Base-by-base conservation (phyloP, 2,329 filamentous ascomycete species). In the Neopestalotiopsis sp. region DNA sequence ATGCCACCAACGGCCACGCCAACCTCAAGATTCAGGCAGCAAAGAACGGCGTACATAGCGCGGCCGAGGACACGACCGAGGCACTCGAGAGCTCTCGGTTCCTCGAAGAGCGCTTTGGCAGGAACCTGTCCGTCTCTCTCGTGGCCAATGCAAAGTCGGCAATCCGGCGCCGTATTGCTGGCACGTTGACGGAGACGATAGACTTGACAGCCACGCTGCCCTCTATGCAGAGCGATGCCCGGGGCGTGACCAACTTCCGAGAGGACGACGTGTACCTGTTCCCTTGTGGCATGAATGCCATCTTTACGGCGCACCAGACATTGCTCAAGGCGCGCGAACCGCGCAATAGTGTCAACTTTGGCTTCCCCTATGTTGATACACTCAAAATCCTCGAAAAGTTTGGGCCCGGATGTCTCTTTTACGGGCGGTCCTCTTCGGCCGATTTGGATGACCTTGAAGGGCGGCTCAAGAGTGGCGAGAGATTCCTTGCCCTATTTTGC, bases 281-380 rank as follows among this genome's bases (percentile, higher is more conserved):
- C 68, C 93, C 95, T 0, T 91, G 89, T 56, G 96, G 96, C 49
- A 99, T 99, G 95, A 98, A 94, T 76, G 90, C 95, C 65, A 98
- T 99, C 59, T 99, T 94, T 83, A 94, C 94, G 74, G 88, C 93
- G 0, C 96, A 99, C 78, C 90, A 92, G 63, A 89, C 89, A 58
- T 83, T 98, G 65, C 83, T 95, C 71, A 83, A 84, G 65, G 86
- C 89, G 0, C 88, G 91, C 49, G 90, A 90, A 3, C 82, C 85
- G 7, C 77, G 88, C 69, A 92, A 93, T 80, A 97, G 94, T 79
- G 90, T 99, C 77, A 95, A 92, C 76, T 98, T 94, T 76, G 96
- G 96, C n/a, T 99, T 99, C 74, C 94, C 96, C 0, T 99, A 99
- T 75, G 94, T 98, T 66, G 96, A 99, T 80, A 98, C 96, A 0